Evolutionary conservation across 495 filamentous ascomycete species (phyloP).

Genomic region (Aspergillus homomorphus): DNA sequence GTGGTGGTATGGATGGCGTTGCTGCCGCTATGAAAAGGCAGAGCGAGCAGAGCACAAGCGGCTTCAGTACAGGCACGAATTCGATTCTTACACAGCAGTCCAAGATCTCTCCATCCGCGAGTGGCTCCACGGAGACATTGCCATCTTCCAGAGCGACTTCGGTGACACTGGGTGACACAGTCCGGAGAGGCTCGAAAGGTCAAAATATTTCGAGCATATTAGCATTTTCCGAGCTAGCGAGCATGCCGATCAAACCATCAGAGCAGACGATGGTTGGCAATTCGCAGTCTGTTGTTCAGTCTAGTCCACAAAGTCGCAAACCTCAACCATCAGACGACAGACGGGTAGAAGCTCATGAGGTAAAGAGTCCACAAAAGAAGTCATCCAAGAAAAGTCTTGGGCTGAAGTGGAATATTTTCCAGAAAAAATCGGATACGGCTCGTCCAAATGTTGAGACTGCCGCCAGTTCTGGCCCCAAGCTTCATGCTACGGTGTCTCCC

Average conservation of each 20-base stretch:
- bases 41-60: slow-evolving; percentile 59
- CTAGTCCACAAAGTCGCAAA: neutral
- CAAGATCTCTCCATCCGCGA: slow-evolving; percentile 22
- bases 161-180: neutral
- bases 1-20: slow-evolving; percentile 56
- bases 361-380: slow-evolving; percentile 14
- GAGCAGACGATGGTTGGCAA: neutral
- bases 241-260: neutral
- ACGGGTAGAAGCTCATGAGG: neutral
- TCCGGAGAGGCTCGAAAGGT: slow-evolving; percentile 12
- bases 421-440: slow-evolving; percentile 45
- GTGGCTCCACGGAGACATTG: slow-evolving; percentile 37
- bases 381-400: slow-evolving; percentile 37
- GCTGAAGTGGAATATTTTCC: slow-evolving; percentile 81
- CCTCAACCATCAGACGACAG: neutral
- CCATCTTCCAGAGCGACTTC: slow-evolving; percentile 24
- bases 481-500: slow-evolving; percentile 42
- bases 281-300: neutral
- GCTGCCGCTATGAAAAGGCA: slow-evolving; percentile 56
- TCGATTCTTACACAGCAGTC: slow-evolving; percentile 22
- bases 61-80: slow-evolving; percentile 50
- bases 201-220: neutral
- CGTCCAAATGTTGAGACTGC: slow-evolving; percentile 2
- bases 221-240: neutral
- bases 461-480: slow-evolving; percentile 22